These are phyloP conservation scores for Salix suchowensis DNA, from an alignment of 345 rosid species.

Conservation along the genomic window DNA sequence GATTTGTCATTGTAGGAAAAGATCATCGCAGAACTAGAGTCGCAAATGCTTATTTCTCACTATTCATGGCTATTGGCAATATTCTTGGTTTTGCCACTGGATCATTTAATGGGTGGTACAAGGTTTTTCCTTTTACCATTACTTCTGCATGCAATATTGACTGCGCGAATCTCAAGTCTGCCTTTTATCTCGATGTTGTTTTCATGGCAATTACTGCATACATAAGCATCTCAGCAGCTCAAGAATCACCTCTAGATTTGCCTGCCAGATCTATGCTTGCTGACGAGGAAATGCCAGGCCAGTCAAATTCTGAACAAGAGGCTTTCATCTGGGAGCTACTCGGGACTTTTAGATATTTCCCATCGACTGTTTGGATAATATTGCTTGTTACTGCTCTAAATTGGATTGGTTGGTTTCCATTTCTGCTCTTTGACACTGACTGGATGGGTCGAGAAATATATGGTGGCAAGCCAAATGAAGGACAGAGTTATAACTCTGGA, in stretches of 20 bases:
- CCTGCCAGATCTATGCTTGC: slow-evolving; percentile 20
- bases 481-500: slow-evolving; percentile 56
- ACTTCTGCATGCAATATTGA: slow-evolving; percentile 68
- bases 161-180: slow-evolving; percentile 94
- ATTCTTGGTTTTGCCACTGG: slow-evolving; percentile 93
- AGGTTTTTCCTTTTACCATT: slow-evolving; percentile 68
- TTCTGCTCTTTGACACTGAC: slow-evolving; percentile 87
- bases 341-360: slow-evolving; percentile 83
- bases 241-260: slow-evolving; percentile 57
- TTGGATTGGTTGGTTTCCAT: slow-evolving; percentile 96
- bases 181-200: slow-evolving; percentile 66
- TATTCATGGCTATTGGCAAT: slow-evolving; percentile 91
- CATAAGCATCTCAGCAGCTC: slow-evolving; percentile 61
- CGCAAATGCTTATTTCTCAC: slow-evolving; percentile 90
- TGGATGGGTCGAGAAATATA: slow-evolving; percentile 98
- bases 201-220: slow-evolving; percentile 63
- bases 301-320: slow-evolving; percentile 52
- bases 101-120: slow-evolving; percentile 82
- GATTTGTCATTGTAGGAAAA: slow-evolving; percentile 51
- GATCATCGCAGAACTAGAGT: slow-evolving; percentile 87
- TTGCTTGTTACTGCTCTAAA: slow-evolving; percentile 75
- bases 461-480: slow-evolving; percentile 78
- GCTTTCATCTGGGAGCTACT: slow-evolving; percentile 86
- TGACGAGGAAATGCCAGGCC: slow-evolving; percentile 43
- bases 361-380: slow-evolving; percentile 65